These are phyloP conservation scores for Cunninghamia lanceolata DNA, from an alignment of 75 land plant genomes.

Conservation along the genomic window DNA sequence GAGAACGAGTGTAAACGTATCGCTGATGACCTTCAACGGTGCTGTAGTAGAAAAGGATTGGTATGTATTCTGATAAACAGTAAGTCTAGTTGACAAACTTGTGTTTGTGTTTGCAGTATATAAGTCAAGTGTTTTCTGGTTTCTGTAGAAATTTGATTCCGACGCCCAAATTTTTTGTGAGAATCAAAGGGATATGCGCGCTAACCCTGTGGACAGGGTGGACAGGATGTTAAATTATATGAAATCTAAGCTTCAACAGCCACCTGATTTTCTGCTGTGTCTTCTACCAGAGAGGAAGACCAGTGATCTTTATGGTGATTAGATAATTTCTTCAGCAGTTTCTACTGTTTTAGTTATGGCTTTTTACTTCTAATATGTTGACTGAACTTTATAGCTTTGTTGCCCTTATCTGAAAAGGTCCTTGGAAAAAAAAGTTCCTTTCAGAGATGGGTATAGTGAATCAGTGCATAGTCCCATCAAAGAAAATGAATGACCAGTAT, in stretches of 20 bases:
- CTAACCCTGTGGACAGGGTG: constrained; percentile 60
- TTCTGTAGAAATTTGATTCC: not conserved
- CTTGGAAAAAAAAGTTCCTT: constrained; percentile 69
- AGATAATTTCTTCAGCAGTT: not conserved
- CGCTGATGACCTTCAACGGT: constrained; percentile 19
- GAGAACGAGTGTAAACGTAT: constrained; percentile 24
- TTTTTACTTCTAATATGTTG: not conserved
- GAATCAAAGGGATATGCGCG: constrained; percentile 25
- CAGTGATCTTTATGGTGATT: constrained; percentile 67
- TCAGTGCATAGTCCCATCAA: constrained; percentile 72
- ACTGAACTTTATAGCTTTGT: not conserved
- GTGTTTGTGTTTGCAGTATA: no score
- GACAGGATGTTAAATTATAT: no score
- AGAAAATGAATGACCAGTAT: constrained; percentile 75
- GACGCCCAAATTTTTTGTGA: constrained; percentile 51
- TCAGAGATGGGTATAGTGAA: constrained; percentile 69
- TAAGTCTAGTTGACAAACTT: not conserved
- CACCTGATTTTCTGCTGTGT: no score
- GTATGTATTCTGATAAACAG: constrained; percentile 13
- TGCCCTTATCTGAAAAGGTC: constrained; percentile 37
- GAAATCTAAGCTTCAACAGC: no score
- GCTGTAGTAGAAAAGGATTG: constrained; percentile 35
- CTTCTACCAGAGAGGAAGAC: constrained; percentile 75
- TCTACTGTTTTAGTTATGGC: not conserved
- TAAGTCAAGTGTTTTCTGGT: not conserved